Conservation (phyloP, 805 yeast genomes). For the Candida dajiaensis region DNA sequence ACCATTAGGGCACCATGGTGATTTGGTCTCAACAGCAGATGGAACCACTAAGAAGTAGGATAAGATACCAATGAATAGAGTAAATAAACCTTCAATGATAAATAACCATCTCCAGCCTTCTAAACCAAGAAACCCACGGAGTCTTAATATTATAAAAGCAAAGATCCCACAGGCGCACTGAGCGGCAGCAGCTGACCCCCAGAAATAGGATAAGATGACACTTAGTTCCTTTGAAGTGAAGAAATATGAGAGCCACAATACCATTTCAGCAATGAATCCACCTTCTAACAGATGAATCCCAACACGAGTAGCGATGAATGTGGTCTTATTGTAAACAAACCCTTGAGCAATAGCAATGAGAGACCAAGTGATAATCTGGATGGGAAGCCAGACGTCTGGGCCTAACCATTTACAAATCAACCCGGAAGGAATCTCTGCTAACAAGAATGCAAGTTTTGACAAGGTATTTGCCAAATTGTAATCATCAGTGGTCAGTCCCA, state of each 20-base stretch:
- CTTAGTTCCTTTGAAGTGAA: constrained; percentile 56
- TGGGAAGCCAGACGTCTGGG: constrained; percentile 56
- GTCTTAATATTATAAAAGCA: constrained; percentile 48
- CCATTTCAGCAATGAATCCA: constrained; percentile 63
- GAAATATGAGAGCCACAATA: constrained; percentile 63
- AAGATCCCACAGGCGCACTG: constrained; percentile 41
- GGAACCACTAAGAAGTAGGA: constrained; percentile 50
- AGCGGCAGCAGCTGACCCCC: constrained; percentile 48
- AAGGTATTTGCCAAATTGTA: constrained; percentile 54
- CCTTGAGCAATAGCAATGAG: constrained; percentile 50
- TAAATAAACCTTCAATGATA: constrained; percentile 55
- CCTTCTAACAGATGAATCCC: constrained; percentile 54
- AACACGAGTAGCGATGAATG: constrained; percentile 42
- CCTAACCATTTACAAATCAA: constrained; percentile 52
- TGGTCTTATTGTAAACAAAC: constrained; percentile 32
- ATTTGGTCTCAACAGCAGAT: constrained; percentile 47
- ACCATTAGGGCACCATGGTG: constrained; percentile 45
- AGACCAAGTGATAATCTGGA: constrained; percentile 53
- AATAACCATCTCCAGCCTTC: constrained; percentile 68
- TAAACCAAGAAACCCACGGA: constrained; percentile 41
- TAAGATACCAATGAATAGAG: constrained; percentile 46
- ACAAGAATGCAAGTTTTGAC: constrained; percentile 32
- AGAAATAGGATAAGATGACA: constrained; percentile 53
- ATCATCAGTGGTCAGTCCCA: constrained; percentile 45
- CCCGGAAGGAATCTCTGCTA: constrained; percentile 60